phyloP scores from a whole-genome alignment of 176 grass and related monocot species.

The Ensete ventricosum region DNA sequence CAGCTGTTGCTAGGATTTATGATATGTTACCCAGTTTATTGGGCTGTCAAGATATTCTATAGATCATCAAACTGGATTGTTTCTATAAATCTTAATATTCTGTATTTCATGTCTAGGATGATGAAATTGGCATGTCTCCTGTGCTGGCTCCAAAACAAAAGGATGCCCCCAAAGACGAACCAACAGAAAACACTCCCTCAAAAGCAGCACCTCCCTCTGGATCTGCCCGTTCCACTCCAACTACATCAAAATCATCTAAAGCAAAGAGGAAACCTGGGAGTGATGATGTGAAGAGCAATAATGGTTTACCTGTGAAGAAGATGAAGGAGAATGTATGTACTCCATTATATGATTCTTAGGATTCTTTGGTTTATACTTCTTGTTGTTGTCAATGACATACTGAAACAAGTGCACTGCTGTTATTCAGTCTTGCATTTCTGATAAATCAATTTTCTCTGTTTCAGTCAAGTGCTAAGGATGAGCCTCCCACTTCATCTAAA shows the following conservation, averaged over 20 bases:
- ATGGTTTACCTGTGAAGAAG: constrained; percentile 59
- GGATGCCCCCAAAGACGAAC: constrained; percentile 71
- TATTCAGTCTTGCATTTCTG: neutral
- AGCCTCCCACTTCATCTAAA: constrained; percentile 37
- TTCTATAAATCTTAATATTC: constrained; percentile 6
- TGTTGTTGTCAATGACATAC: constrained; percentile 7
- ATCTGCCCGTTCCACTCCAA: constrained; percentile 41
- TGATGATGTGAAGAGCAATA: constrained; percentile 59
- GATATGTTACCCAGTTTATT: neutral
- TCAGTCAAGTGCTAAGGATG: constrained; percentile 40
- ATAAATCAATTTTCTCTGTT: constrained; percentile 8
- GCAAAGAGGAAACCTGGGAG: constrained; percentile 69
- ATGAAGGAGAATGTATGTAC: constrained; percentile 68
- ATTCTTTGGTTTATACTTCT: constrained; percentile 11
- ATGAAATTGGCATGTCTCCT: constrained; percentile 58
- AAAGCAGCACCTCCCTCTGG: constrained; percentile 41
- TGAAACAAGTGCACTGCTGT: neutral
- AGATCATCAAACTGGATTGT: no score
- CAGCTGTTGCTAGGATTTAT: neutral
- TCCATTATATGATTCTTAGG: constrained; percentile 6
- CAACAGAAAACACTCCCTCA: constrained; percentile 55
- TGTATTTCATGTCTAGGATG: constrained; percentile 43
- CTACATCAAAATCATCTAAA: constrained; percentile 74
- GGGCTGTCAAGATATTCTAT: no score
- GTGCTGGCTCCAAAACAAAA: constrained; percentile 80